Percentiles rank a stretch among this genome's conserved stretches.
Conservation (phyloP, 345 rosid genomes). For the Citrus medica region DNA sequence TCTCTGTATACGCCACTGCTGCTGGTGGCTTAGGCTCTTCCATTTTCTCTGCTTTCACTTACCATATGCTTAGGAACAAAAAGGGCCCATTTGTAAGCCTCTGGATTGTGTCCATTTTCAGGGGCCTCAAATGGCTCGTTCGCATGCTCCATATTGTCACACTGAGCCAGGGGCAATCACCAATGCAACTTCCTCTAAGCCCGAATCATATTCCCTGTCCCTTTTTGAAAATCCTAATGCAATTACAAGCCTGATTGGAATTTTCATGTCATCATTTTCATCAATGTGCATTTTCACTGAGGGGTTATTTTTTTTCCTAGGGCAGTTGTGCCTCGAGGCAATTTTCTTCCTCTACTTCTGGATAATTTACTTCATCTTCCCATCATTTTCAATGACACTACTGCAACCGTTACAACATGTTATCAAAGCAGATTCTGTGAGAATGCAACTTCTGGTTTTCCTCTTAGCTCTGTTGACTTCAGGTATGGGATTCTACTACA, state of each 20-base stretch:
- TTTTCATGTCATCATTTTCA: slow-evolving; percentile 47
- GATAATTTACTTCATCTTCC: slow-evolving; percentile 51
- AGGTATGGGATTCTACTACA: too few species aligned
- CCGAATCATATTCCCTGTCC: slow-evolving; percentile 28
- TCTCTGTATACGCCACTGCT: slow-evolving; percentile 44
- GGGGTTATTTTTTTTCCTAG: slow-evolving; percentile 34
- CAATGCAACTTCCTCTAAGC: background rate
- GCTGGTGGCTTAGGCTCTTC: slow-evolving; percentile 48
- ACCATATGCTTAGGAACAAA: slow-evolving; percentile 37
- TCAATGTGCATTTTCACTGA: slow-evolving; percentile 54
- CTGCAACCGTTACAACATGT: slow-evolving; percentile 41
- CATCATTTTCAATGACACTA: slow-evolving; percentile 37
- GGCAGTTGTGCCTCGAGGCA: slow-evolving; percentile 45
- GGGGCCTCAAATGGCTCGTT: slow-evolving; percentile 2
- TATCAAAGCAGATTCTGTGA: slow-evolving; percentile 33
- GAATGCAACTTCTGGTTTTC: slow-evolving; percentile 50
- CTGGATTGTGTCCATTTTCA: too few species aligned
- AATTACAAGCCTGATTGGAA: slow-evolving; percentile 31
- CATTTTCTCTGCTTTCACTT: slow-evolving; percentile 42
- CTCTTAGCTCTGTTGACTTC: slow-evolving; percentile 11
- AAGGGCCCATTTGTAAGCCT: too few species aligned
- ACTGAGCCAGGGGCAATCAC: too few species aligned
- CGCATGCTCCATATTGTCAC: background rate
- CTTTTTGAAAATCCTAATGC: slow-evolving; percentile 46
- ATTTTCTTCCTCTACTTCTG: slow-evolving; percentile 33